Conservation (phyloP, 768 basidiomycete genomes). For the Lentinula sp. region DNA sequence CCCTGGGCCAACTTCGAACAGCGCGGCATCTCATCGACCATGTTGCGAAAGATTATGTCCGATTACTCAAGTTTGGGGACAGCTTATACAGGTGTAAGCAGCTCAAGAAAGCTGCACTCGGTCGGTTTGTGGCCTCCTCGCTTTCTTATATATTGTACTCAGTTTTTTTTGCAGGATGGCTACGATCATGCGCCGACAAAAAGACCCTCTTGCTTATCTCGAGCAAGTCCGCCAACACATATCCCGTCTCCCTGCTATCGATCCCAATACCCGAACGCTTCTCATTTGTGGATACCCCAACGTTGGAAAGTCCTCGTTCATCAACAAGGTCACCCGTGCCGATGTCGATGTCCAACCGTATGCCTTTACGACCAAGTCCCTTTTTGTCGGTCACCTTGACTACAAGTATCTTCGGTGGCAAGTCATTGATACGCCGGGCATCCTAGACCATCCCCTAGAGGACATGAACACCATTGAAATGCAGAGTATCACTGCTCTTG, state of each 20-base stretch:
- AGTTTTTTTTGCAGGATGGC: constrained; percentile 66
- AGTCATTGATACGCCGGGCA: constrained; percentile 98
- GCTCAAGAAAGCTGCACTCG: constrained; percentile 94
- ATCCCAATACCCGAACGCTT: constrained; percentile 96
- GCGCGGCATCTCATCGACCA: constrained; percentile 95
- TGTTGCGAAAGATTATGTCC: constrained; percentile 94
- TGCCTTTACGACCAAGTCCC: constrained; percentile 97
- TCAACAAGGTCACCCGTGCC: constrained; percentile 98
- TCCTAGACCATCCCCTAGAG: constrained; percentile 95
- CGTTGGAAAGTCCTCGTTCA: constrained; percentile 98
- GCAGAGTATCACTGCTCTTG: constrained; percentile 98
- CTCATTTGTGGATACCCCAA: constrained; percentile 99
- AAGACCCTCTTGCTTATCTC: constrained; percentile 96
- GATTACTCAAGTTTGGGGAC: constrained; percentile 96
- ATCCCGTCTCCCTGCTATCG: constrained; percentile 95
- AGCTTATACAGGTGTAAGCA: constrained; percentile 98
- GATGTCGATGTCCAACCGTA: constrained; percentile 99
- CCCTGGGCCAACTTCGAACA: constrained; percentile 93
- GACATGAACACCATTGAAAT: constrained; percentile 99
- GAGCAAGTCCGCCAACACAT: constrained; percentile 99
- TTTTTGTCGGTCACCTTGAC: constrained; percentile 97
- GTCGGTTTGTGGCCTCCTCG: constrained; percentile 57
- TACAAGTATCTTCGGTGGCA: constrained; percentile 99
- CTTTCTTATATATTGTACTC: constrained; percentile 6
- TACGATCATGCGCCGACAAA: constrained; percentile 97